phyloP scores from a whole-genome alignment of 148 eudicot genomes.

The Heliamphora exappendiculata region DNA sequence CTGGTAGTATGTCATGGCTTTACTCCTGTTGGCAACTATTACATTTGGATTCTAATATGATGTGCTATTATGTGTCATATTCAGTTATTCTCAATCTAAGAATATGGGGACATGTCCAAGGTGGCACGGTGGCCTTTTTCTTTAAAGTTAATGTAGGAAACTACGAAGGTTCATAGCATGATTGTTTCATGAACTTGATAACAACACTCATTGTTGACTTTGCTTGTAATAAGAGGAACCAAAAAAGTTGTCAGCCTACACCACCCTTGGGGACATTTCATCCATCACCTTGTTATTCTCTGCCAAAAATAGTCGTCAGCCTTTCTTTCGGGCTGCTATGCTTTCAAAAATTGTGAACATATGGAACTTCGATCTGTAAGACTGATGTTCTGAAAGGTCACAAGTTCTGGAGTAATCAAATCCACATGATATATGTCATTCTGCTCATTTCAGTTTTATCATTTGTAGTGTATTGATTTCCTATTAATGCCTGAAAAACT shows the following conservation, averaged over 20 bases:
- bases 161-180: no score
- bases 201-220: no score
- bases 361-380: not conserved
- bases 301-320: not conserved
- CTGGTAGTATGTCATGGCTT: not conserved
- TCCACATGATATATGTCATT: not conserved
- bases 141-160: no score
- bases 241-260: no score
- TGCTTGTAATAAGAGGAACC: no score
- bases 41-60: no score
- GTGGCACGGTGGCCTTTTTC: no score
- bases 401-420: not conserved
- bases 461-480: not conserved
- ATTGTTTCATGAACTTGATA: no score
- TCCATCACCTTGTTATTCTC: not conserved
- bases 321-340: not conserved
- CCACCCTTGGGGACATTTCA: not conserved
- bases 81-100: no score
- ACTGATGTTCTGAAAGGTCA: not conserved
- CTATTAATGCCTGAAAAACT: not conserved
- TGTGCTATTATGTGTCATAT: no score
- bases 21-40: not conserved
- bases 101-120: no score
- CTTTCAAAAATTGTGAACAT: not conserved
- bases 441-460: not conserved